Evolutionary conservation across 2,329 filamentous ascomycete species (phyloP).

Genomic region (Alternaria postmessia): DNA sequence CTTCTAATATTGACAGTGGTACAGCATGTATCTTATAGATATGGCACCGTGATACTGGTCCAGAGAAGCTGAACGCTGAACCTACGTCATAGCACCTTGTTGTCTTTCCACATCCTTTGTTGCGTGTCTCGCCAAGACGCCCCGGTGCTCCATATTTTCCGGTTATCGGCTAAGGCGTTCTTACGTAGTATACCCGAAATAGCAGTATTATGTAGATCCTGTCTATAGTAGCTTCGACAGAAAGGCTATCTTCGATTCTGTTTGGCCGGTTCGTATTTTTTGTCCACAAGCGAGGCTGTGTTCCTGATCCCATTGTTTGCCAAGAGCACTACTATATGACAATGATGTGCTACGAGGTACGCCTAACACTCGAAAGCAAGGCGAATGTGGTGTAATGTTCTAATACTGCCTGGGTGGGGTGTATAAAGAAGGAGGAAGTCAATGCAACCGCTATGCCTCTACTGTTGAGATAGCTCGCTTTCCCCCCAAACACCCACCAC

Average conservation of each 20-base stretch:
- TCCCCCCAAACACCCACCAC: neutral
- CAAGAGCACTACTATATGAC: neutral
- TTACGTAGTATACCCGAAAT: neutral
- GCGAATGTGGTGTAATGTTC: neutral
- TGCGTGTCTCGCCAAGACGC: neutral
- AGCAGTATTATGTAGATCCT: neutral
- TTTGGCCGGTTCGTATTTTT: neutral
- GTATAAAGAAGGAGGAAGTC: neutral
- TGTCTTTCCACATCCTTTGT: neutral
- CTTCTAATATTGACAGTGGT: neutral
- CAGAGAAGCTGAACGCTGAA: neutral
- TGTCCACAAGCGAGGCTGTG: neutral
- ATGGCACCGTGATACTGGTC: neutral
- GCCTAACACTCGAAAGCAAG: neutral
- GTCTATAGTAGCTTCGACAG: neutral
- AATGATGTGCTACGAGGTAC: neutral
- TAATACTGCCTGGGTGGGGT: neutral
- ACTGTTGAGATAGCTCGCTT: neutral
- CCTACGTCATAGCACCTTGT: neutral
- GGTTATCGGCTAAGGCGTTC: neutral
- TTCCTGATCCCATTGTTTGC: neutral
- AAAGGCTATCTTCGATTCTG: neutral
- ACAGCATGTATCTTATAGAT: neutral
- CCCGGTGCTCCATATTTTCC: neutral
- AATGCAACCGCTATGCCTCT: neutral